Evolutionary conservation across 1,284 basidiomycete species (phyloP).

Genomic region (Ceratobasidium sp.): DNA sequence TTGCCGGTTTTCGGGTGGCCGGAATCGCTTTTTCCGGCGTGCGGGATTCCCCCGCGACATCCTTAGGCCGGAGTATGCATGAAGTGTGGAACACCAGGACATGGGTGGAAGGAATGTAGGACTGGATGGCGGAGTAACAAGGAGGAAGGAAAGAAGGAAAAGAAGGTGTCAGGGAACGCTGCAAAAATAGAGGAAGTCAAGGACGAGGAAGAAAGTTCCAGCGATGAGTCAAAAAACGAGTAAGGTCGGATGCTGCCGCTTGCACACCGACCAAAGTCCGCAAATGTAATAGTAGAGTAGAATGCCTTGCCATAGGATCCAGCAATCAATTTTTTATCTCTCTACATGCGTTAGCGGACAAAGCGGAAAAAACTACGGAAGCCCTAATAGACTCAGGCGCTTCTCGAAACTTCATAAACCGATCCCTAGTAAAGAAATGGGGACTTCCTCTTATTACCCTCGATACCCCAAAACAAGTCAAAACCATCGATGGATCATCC

Average conservation of each 20-base stretch:
- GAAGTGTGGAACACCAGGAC: background rate
- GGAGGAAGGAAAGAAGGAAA: no score
- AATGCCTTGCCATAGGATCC: background rate
- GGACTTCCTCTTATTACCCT: background rate
- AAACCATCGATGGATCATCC: background rate
- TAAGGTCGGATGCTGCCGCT: background rate
- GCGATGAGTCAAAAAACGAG: background rate
- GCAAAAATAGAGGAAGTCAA: background rate
- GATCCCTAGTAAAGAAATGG: background rate
- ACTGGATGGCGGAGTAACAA: constrained; percentile 3
- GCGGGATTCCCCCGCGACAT: no score
- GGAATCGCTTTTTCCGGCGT: no score
- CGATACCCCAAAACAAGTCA: background rate
- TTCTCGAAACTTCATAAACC: constrained; percentile 1
- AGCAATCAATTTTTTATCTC: constrained; percentile 3
- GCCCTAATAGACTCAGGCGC: constrained; percentile 30
- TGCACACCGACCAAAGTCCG: background rate
- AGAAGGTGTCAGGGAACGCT: background rate
- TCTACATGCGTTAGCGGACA: background rate
- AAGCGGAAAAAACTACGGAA: constrained; percentile 1
- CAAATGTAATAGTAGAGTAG: background rate
- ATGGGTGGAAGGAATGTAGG: background rate
- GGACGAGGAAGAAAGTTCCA: background rate
- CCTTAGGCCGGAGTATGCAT: constrained; percentile 9
- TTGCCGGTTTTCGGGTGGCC: no score